Base-by-base conservation (phyloP, 2,329 filamentous ascomycete genomes). In the Onygenales sp. region DNA sequence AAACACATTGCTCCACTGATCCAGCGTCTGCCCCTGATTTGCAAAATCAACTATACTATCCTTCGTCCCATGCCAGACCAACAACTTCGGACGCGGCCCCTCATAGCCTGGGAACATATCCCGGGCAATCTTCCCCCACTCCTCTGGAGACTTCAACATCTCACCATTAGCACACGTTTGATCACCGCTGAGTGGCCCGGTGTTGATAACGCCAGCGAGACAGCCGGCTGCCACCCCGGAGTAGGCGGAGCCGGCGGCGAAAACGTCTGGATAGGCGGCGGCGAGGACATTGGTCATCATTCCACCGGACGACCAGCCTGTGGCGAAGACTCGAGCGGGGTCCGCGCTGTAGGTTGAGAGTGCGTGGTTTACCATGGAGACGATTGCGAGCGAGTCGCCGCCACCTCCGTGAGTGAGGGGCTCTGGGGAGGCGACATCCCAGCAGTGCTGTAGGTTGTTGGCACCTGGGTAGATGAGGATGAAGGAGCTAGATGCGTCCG, bases 301-400 rank as follows among this genome's bases (percentile, higher is more conserved):
- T 27, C 71, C 78, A 38, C 78, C 78, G 0, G 76, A 79, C 36
- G 72, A 76, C 36, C 72, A 68, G 13, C 81, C 81, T 0, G 77
- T 81, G 1, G 77, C 78, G 55, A 76, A 83, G 2, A 83, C 77
- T 52, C 72, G 72, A 56, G 61, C 68, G 33, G 72, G 60, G 59
- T 84, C 76, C 31, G 72, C 79, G 2, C 69, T 68, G 66, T 83
- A 82, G 61, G 72, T 73, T 7, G 62, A 57, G 14, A 82, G 64
- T 2, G 78, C 72, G 59, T 80, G 82, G 36, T 66, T 69, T 45
- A 83, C 78, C 79, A 84, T 83, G 61, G 78, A 81, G 33, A 75
- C 77, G 54, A 84, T 79, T 0, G 73, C 72, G 43, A 77, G 75
- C 49, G 73, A 78, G 63, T 83, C 77, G 3, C 78, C 78, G 17